Evolutionary conservation across 2,329 filamentous ascomycete species (phyloP).

Genomic region (Ophiosphaerella korrae): DNA sequence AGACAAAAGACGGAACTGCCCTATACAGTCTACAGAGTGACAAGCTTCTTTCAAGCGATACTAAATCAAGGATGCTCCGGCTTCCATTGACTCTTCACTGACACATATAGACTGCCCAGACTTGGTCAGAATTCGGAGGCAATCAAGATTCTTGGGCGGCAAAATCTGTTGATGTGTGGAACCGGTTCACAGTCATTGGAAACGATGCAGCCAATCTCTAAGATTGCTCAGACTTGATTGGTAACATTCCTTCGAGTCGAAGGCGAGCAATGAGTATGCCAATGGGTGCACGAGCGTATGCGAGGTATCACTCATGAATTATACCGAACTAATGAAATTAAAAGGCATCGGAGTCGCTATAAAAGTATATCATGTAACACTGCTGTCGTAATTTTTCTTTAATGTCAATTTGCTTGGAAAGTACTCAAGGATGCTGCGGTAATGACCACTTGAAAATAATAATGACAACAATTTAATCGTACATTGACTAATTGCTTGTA

Average conservation of each 20-base stretch:
- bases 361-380: too few species aligned
- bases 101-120: constrained; percentile 15
- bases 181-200: constrained; percentile 26
- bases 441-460: too few species aligned
- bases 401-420: too few species aligned
- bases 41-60: constrained; percentile 23
- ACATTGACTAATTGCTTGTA: too few species aligned
- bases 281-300: constrained; percentile 3
- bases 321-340: too few species aligned
- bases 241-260: not conserved
- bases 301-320: constrained; percentile 1
- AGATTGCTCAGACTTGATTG: constrained; percentile 29
- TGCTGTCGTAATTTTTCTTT: too few species aligned
- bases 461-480: too few species aligned
- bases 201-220: constrained; percentile 24
- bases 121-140: constrained; percentile 23
- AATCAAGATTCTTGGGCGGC: constrained; percentile 20
- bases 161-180: constrained; percentile 29
- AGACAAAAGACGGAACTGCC: constrained; percentile 33
- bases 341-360: too few species aligned
- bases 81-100: not conserved
- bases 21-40: constrained; percentile 33
- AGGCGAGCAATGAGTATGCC: constrained; percentile 8
- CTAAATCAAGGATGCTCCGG: constrained; percentile 13
- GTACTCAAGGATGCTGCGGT: too few species aligned